Conservation (phyloP, 768 basidiomycete genomes). For the Hygrocybe punicea region DNA sequence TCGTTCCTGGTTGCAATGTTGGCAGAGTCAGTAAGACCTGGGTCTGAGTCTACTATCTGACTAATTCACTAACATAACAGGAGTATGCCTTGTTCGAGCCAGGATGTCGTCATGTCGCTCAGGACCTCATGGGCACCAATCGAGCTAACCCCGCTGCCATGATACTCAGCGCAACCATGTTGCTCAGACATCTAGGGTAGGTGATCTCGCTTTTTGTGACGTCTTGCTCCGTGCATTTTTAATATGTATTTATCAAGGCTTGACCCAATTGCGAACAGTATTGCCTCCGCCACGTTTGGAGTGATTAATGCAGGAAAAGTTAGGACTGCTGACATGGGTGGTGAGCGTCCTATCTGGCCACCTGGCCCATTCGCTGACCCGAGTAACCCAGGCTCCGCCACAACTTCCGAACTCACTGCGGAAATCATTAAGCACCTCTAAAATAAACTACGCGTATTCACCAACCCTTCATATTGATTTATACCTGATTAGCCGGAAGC, state of each 20-base stretch:
- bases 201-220: conserved; percentile 24
- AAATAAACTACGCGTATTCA: conserved; percentile 5
- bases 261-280: conserved; percentile 88
- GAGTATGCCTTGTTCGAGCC: conserved; percentile 99
- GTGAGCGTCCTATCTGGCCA: conserved; percentile 43
- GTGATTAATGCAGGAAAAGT: conserved; percentile 87
- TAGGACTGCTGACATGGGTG: conserved; percentile 93
- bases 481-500: no score
- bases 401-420: conserved; percentile 92
- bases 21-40: conserved; percentile 61
- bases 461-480: no score
- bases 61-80: conserved; percentile 34
- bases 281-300: conserved; percentile 88
- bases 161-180: conserved; percentile 96
- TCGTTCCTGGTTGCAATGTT: conserved; percentile 97
- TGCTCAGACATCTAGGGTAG: conserved; percentile 93
- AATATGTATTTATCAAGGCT: conserved; percentile 51
- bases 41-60: conserved; percentile 1
- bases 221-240: not conserved
- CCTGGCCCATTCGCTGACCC: conserved; percentile 7
- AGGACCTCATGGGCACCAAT: conserved; percentile 95
- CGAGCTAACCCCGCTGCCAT: conserved; percentile 96
- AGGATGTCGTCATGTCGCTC: conserved; percentile 92
- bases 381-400: conserved; percentile 61
- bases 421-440: conserved; percentile 83